phyloP scores from a whole-genome alignment of 2,329 filamentous ascomycete genomes.

The Cadophora malorum region DNA sequence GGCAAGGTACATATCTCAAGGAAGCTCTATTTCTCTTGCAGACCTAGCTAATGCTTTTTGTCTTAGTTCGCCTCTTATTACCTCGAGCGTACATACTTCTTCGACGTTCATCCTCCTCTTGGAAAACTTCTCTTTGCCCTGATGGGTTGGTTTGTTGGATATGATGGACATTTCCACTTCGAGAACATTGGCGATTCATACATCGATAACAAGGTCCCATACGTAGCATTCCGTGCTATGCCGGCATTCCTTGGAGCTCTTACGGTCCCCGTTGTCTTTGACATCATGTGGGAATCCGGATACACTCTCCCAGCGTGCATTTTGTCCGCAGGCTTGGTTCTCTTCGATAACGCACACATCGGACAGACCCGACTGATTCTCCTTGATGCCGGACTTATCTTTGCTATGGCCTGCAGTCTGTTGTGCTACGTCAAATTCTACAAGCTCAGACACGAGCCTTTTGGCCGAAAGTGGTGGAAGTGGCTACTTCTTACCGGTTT shows the following conservation, averaged over 20 bases:
- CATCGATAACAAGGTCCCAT: conserved; percentile 94
- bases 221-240: conserved; percentile 93
- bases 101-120: conserved; percentile 98
- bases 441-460: conserved; percentile 88
- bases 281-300: conserved; percentile 99
- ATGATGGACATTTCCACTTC: conserved; percentile 96
- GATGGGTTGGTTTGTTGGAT: conserved; percentile 96
- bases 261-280: conserved; percentile 90
- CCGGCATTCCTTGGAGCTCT: conserved; percentile 90
- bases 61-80: conserved; percentile 77
- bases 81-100: conserved; percentile 97
- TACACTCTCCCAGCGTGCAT: conserved; percentile 95
- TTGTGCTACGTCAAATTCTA: conserved; percentile 97
- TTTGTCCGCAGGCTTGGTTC: conserved; percentile 81
- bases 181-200: conserved; percentile 99
- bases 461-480: conserved; percentile 99
- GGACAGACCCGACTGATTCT: conserved; percentile 95
- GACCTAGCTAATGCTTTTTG: conserved; percentile 24
- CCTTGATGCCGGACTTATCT: conserved; percentile 89
- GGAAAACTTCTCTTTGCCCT: conserved; percentile 97
- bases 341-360: conserved; percentile 98
- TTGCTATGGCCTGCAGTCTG: conserved; percentile 95
- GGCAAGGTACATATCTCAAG: conserved; percentile 75
- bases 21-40: not conserved
- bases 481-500: conserved; percentile 97